Percentiles rank a stretch among this genome's conserved stretches.
Evolutionary conservation across 2,329 filamentous ascomycete species (phyloP).

Genomic region (Trichoderma aggressivum): DNA sequence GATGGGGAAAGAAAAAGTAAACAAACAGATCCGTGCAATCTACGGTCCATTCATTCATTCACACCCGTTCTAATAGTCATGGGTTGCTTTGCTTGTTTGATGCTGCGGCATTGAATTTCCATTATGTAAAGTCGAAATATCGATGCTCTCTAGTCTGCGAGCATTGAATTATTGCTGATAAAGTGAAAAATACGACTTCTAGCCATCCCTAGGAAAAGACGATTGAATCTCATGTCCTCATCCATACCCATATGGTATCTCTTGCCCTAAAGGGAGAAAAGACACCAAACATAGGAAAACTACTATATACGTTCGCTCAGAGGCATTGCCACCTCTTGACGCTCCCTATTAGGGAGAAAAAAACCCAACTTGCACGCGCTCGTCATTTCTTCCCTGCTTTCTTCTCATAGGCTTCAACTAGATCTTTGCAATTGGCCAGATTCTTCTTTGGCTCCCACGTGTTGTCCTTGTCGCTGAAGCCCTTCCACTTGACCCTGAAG

Average conservation of each 20-base stretch:
- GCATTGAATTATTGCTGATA: neutral
- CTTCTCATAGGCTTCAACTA: constrained; percentile 38
- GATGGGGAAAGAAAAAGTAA: neutral
- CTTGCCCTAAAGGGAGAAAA: neutral
- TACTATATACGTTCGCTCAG: neutral
- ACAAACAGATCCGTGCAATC: neutral
- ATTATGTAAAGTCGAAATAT: neutral
- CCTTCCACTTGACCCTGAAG: constrained; percentile 55
- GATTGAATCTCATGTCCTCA: neutral
- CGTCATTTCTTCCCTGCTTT: neutral
- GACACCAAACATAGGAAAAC: neutral
- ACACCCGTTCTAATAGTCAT: neutral
- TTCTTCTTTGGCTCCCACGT: constrained; percentile 54
- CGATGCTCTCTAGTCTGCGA: neutral
- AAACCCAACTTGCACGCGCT: neutral
- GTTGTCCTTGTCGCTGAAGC: constrained; percentile 41
- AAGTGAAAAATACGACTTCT: neutral
- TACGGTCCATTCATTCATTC: neutral
- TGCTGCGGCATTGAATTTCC: neutral
- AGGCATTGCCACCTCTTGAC: neutral
- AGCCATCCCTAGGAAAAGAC: neutral
- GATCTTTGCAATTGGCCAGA: constrained; percentile 37
- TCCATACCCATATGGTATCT: neutral
- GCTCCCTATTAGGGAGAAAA: neutral
- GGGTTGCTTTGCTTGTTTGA: neutral